Evolutionary conservation across 176 grass and related monocot species (phyloP), one percentile per base, ranked within the genome.

Genomic region (Ananas comosus): DNA sequence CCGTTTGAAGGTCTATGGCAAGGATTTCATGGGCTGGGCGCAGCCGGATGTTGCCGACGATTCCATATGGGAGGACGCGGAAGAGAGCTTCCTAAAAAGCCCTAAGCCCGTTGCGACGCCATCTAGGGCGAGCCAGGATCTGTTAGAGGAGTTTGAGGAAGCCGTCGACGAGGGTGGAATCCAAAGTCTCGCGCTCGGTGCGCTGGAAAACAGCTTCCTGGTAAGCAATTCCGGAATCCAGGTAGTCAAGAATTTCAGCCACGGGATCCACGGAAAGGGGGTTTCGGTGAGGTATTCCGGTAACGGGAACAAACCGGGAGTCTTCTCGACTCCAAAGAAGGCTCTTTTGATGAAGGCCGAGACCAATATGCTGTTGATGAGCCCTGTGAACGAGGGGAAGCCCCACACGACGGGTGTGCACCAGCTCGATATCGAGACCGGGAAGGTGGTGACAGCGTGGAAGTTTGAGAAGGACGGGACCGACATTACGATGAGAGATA

Each of bases 351-450:
- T 90, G 94, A 86, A 82, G 1, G 94, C 89, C 0, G 94, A 93
- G 70, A 90, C 94, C 0, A 99, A 99, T 33, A 99, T 99, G 94
- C 57, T 99, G 13, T 56, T 99, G 50, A 93, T 99, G 94, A 88
- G 82, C 80, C 94, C 93, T n/a, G 93, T 82, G n/a, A 86, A 85
- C 24, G 86, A 85, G 59, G 93, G 93, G 14, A 97, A 92, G 63
- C 89, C 94, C 7, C 82, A 90, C 59, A 74, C 82, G 0, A 85
- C 82, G n/a, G 91, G 91, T 5, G 85, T 96, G 1, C 80, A 91
- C 42, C 91, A 96, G 0, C 66, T 91, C 1, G 91, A 96, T 49
- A 96, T 96, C 19, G 91, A 96, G 80, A 91, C 88, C 0, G 91
- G 91, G 51, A 99, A 83, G 68, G 64, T 99, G 19, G 89, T 99